These are phyloP conservation scores for Fagus crenata DNA, from an alignment of 306 rosid genomes.

Conservation along the genomic window DNA sequence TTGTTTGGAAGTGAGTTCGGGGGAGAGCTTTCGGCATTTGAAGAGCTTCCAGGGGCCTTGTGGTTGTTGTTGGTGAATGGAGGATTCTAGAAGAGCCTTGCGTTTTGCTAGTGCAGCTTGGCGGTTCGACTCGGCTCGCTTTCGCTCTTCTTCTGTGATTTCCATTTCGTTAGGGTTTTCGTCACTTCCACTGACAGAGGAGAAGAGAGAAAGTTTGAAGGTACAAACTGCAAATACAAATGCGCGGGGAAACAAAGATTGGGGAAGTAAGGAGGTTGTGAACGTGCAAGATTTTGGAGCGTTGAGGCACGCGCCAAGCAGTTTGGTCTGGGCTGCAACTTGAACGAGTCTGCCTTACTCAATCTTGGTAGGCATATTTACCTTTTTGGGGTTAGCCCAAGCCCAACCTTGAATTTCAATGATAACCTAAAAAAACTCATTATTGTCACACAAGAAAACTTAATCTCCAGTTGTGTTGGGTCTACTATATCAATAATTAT, in stretches of 20 bases:
- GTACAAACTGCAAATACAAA: not conserved
- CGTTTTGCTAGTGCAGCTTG: constrained; percentile 78
- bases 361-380: not conserved
- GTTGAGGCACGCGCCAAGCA: not conserved
- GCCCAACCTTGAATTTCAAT: no score
- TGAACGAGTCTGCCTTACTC: not conserved
- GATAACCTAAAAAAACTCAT: no score
- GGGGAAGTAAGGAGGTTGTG: not conserved
- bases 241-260: not conserved
- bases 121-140: constrained; percentile 73
- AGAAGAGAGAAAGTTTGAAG: not conserved
- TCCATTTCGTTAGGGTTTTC: constrained; percentile 34
- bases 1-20: constrained; percentile 21
- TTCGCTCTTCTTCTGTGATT: constrained; percentile 69
- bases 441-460: no score
- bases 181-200: not conserved
- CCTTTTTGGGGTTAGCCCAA: not conserved
- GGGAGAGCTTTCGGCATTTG: constrained; percentile 67
- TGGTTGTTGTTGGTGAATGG: not conserved
- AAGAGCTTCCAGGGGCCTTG: constrained; percentile 57
- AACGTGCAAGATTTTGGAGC: not conserved
- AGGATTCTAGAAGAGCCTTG: constrained; percentile 52
- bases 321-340: not conserved
- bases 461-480: no score
- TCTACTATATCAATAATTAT: no score